Percentiles rank a stretch among this genome's conserved stretches.
These are phyloP conservation scores for Gonapodya sp. DNA, from an alignment of 192 early-diverging fungal species.

Conservation along the genomic window DNA sequence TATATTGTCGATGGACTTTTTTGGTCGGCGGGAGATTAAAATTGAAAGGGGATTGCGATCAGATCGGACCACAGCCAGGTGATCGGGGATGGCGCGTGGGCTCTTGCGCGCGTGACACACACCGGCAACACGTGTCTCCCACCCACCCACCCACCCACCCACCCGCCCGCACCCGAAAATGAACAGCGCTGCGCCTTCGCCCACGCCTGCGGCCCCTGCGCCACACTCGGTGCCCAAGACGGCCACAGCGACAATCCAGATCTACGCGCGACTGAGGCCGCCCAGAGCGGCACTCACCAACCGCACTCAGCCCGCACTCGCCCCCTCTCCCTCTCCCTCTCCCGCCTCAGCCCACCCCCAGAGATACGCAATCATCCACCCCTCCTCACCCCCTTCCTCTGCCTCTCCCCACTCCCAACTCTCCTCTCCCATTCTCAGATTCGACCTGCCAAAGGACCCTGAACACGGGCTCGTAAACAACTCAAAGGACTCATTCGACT, in stretches of 20 bases:
- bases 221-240: no score
- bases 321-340: not conserved
- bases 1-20: no score
- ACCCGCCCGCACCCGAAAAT: not conserved
- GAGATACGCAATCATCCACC: conserved; percentile 6
- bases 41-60: no score
- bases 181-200: not conserved
- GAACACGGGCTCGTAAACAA: conserved; percentile 44
- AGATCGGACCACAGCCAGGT: no score
- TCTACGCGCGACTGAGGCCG: conserved; percentile 42
- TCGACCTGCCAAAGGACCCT: conserved; percentile 39
- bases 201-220: no score
- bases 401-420: not conserved
- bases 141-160: not conserved
- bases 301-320: not conserved
- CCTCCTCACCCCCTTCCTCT: conserved; percentile 2
- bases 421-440: conserved; percentile 14
- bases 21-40: no score
- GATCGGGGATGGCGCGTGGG: no score
- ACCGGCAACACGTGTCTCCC: not conserved
- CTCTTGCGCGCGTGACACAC: not conserved
- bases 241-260: conserved; percentile 35
- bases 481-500: conserved; percentile 40
- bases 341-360: not conserved
- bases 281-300: conserved; percentile 13